Conservation (phyloP, 2,329 filamentous ascomycete genomes). For the Trichoderma gracile region DNA sequence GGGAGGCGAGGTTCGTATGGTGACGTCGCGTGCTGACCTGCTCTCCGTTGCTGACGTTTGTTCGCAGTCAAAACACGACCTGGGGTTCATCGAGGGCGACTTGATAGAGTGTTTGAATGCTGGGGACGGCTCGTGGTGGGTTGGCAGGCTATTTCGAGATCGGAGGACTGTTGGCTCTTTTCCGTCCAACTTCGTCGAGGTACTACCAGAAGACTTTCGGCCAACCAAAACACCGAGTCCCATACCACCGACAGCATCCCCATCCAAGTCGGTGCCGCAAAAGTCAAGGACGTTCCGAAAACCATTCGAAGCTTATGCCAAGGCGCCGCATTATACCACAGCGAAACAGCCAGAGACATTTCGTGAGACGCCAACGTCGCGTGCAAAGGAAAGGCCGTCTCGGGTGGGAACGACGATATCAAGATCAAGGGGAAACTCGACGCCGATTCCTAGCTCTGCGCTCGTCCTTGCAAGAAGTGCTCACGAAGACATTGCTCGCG, state of each 20-base stretch:
- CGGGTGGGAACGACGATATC: constrained; percentile 32
- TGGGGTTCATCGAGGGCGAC: constrained; percentile 97
- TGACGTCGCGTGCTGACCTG: neutral
- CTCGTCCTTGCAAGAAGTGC: constrained; percentile 35
- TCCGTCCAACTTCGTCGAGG: constrained; percentile 94
- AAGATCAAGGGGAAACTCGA: constrained; percentile 28
- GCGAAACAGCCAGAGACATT: constrained; percentile 62
- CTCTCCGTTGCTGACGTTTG: constrained; percentile 30
- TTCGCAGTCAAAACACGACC: constrained; percentile 76
- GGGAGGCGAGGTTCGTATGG: constrained; percentile 72
- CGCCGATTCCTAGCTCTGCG: constrained; percentile 28
- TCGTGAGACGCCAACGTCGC: constrained; percentile 46
- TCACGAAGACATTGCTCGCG: constrained; percentile 29
- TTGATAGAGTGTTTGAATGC: constrained; percentile 98
- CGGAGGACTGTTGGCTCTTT: constrained; percentile 89
- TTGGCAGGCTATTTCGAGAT: constrained; percentile 85
- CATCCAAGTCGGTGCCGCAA: constrained; percentile 55
- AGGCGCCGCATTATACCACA: constrained; percentile 65
- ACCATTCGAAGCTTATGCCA: constrained; percentile 67
- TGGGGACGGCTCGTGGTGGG: constrained; percentile 98
- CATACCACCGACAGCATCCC: constrained; percentile 58
- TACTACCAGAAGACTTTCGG: constrained; percentile 81
- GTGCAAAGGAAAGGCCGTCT: constrained; percentile 37
- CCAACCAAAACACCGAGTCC: constrained; percentile 66
- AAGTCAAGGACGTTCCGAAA: constrained; percentile 66